Percentiles rank a stretch among this genome's conserved stretches.
Evolutionary conservation across 1,139 yeast genomes (phyloP).

Genomic region (Scheffersomyces segobiensis): DNA sequence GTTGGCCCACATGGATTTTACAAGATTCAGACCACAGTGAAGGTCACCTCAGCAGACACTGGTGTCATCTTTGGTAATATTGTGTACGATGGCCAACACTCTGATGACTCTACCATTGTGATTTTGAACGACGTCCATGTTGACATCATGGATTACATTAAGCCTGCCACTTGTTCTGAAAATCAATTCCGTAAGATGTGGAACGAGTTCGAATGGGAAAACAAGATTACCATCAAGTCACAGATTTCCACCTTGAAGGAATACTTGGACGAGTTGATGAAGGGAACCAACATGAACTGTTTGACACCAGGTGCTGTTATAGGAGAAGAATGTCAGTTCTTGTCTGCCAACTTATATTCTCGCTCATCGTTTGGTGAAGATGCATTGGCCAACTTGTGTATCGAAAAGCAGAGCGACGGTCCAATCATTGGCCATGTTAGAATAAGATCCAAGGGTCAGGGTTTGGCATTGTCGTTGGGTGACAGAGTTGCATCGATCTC

Average conservation of each 20-base stretch:
- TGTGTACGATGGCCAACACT: conserved; percentile 94
- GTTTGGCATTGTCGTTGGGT: conserved; percentile 91
- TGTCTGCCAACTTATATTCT: conserved; percentile 93
- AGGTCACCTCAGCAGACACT: conserved; percentile 96
- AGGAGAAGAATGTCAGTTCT: conserved; percentile 87
- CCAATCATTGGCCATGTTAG: conserved; percentile 93
- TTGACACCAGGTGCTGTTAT: conserved; percentile 87
- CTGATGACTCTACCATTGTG: conserved; percentile 86
- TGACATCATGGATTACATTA: conserved; percentile 96
- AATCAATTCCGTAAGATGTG: conserved; percentile 95
- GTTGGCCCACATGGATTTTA: conserved; percentile 97
- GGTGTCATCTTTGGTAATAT: conserved; percentile 88
- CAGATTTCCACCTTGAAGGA: conserved; percentile 67
- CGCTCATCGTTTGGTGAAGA: conserved; percentile 96
- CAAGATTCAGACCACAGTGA: conserved; percentile 82
- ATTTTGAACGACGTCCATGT: conserved; percentile 93
- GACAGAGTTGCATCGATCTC: conserved; percentile 86
- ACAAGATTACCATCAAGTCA: conserved; percentile 88
- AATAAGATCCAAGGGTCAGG: conserved; percentile 97
- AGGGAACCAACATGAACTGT: conserved; percentile 91
- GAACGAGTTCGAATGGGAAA: conserved; percentile 99
- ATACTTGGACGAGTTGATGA: conserved; percentile 74
- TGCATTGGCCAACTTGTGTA: conserved; percentile 92
- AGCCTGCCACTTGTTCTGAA: conserved; percentile 89
- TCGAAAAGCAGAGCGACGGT: conserved; percentile 76